phyloP scores from a whole-genome alignment of 164 flowering plant genomes.

The Stephania yunnanensis region DNA sequence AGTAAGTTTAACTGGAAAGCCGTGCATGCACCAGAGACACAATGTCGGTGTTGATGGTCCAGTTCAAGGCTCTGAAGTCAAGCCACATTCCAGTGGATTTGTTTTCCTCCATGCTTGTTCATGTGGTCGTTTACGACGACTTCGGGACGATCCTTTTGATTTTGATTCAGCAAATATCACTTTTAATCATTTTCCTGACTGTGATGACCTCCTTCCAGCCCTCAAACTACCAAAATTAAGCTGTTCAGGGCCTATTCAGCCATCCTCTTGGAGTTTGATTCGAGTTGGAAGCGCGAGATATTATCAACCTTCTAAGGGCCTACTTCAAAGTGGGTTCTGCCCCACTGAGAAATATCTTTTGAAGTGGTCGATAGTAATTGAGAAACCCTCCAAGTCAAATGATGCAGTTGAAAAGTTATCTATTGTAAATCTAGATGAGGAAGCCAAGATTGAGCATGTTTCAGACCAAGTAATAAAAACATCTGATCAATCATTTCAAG shows the following conservation, averaged over 20 bases:
- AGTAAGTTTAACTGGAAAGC: slow-evolving; percentile 86
- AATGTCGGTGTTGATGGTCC: slow-evolving; percentile 23
- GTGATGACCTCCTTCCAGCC: slow-evolving; percentile 69
- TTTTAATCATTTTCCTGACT: slow-evolving; percentile 48
- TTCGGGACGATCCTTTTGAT: slow-evolving; percentile 84
- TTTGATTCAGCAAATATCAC: slow-evolving; percentile 66
- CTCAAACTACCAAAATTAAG: slow-evolving; percentile 44
- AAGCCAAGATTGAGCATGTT: slow-evolving; percentile 22
- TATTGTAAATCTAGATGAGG: slow-evolving; percentile 16
- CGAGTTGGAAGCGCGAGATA: slow-evolving; percentile 71
- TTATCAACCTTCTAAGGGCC: slow-evolving; percentile 80
- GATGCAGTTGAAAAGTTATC: slow-evolving; percentile 28
- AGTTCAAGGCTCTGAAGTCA: slow-evolving; percentile 23
- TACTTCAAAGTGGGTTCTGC: slow-evolving; percentile 84
- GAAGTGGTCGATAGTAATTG: slow-evolving; percentile 52
- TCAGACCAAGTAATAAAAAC: slow-evolving; percentile 25
- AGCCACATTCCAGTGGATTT: slow-evolving; percentile 80
- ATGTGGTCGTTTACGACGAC: slow-evolving; percentile 76
- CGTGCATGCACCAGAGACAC: slow-evolving; percentile 87
- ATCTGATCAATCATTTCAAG: slow-evolving; percentile 19
- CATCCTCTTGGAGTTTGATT: slow-evolving; percentile 72
- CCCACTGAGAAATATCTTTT: slow-evolving; percentile 55
- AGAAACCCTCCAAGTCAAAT: slow-evolving; percentile 29
- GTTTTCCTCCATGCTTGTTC: slow-evolving; percentile 94
- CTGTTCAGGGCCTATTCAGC: slow-evolving; percentile 35